These are phyloP conservation scores for Collybia sp. DNA, from an alignment of 768 basidiomycete species.

Conservation along the genomic window DNA sequence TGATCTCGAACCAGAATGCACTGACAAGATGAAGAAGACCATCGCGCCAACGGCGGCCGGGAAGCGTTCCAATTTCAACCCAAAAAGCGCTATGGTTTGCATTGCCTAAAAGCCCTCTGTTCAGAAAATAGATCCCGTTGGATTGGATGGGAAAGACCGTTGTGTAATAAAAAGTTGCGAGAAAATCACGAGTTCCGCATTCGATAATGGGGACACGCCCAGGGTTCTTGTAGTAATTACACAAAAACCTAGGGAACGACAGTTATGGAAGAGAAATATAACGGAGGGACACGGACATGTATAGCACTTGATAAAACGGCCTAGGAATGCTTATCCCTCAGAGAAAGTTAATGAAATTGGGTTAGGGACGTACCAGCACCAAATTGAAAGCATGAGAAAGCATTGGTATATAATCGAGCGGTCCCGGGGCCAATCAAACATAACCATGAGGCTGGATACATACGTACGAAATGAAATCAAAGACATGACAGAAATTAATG, in stretches of 20 bases:
- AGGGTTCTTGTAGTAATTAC: constrained; percentile 31
- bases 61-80: constrained; percentile 59
- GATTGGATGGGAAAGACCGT: constrained; percentile 19
- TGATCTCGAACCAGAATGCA: neutral
- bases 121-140: neutral
- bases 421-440: constrained; percentile 70
- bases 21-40: constrained; percentile 50
- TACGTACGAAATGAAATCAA: neutral
- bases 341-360: neutral
- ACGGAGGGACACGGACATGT: constrained; percentile 35
- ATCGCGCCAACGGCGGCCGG: constrained; percentile 58
- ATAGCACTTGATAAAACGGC: constrained; percentile 56
- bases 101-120: constrained; percentile 28
- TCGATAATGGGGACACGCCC: constrained; percentile 16
- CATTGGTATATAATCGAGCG: constrained; percentile 55
- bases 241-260: constrained; percentile 26
- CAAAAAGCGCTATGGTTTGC: constrained; percentile 70
- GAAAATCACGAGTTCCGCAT: constrained; percentile 40
- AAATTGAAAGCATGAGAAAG: constrained; percentile 52
- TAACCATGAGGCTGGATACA: constrained; percentile 44
- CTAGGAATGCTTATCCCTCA: constrained; percentile 26
- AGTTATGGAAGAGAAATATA: neutral
- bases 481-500: no score
- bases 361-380: constrained; percentile 49
- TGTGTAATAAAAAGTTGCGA: constrained; percentile 44